Evolutionary conservation across 257 asterid genomes (phyloP), one percentile per base, ranked within the genome.

Genomic region (Fraxinus quadrangulata): DNA sequence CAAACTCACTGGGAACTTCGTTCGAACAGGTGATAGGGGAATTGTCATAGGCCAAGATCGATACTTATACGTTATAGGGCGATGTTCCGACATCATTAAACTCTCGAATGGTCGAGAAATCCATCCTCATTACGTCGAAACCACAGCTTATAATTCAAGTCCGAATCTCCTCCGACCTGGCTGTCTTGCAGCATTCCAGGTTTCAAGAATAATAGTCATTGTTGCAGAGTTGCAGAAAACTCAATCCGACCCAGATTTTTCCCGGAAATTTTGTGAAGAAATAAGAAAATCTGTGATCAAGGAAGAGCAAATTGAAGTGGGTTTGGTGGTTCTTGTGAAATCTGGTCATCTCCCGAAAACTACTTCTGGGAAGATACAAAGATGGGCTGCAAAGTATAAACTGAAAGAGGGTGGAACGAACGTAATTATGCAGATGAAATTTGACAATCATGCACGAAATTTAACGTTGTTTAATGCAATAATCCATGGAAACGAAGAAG

Each of bases 21-120:
- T 93, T n/a, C 84, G 94, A 71, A 93, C 96, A 0, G 93, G 96
- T 2, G 98, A 93, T n/a, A 81, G 90, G 34, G 98, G 97, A 34
- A 23, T 90, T 4, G 87, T 93, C 23, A 36, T 66, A 23, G 97
- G 97, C 42, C 59, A 85, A 61, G 83, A 84, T 0, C 84, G 97
- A 78, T 93, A 80, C 45, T 75, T 93, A 63, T 91, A 81, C 70
- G 89, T 93, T 21, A 91, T 84, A 2, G 97, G 98, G 16, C 85
- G 97, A 59, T 70, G 54, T 73, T 72, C 91, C 0, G 96, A 93
- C 80, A 67, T 88, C 2, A 70, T 93, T 31, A 88, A 81, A 84
- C 82, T 81, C 37, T 45, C 77, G 14, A 73, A 80, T 23, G 86
- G 88, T 13, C 71, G 14, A 3, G 87, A 82, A 39, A 67, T 87